These are phyloP conservation scores for Xylariomycetidae sp. DNA, from an alignment of 2,329 filamentous ascomycete species.

Conservation along the genomic window DNA sequence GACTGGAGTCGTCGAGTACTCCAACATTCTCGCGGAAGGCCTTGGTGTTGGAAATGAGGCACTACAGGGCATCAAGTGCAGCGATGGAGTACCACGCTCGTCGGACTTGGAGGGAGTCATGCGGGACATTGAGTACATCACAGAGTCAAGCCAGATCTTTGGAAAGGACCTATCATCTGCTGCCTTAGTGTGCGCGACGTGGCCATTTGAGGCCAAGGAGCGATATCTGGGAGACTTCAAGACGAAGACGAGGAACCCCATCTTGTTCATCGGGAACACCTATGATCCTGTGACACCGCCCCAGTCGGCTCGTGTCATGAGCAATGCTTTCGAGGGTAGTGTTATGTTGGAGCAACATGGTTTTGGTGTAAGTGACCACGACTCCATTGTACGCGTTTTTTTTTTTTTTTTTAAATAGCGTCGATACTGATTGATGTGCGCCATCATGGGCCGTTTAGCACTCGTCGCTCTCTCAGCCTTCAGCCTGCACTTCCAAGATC, in stretches of 20 bases:
- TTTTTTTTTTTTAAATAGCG: constrained; percentile 6
- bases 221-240: constrained; percentile 28
- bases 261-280: constrained; percentile 35
- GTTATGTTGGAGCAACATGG: constrained; percentile 31
- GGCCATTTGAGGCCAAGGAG: constrained; percentile 33
- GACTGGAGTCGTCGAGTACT: too few relatives aligned
- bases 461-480: too few relatives aligned
- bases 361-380: constrained; percentile 34
- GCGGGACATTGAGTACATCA: constrained; percentile 17
- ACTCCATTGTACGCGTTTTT: too few relatives aligned
- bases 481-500: too few relatives aligned
- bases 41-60: constrained; percentile 8
- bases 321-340: constrained; percentile 31
- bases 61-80: constrained; percentile 27
- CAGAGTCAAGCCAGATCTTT: constrained; percentile 22
- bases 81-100: constrained; percentile 25
- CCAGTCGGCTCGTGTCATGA: constrained; percentile 31
- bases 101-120: constrained; percentile 23
- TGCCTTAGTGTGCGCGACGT: constrained; percentile 30
- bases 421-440: too few relatives aligned
- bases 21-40: too few relatives aligned
- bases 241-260: constrained; percentile 17
- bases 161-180: too few relatives aligned
- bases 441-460: too few relatives aligned
- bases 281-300: constrained; percentile 35